These are phyloP conservation scores for Ophiocordyceps robertsii DNA, from an alignment of 2,329 filamentous ascomycete genomes.

Conservation along the genomic window DNA sequence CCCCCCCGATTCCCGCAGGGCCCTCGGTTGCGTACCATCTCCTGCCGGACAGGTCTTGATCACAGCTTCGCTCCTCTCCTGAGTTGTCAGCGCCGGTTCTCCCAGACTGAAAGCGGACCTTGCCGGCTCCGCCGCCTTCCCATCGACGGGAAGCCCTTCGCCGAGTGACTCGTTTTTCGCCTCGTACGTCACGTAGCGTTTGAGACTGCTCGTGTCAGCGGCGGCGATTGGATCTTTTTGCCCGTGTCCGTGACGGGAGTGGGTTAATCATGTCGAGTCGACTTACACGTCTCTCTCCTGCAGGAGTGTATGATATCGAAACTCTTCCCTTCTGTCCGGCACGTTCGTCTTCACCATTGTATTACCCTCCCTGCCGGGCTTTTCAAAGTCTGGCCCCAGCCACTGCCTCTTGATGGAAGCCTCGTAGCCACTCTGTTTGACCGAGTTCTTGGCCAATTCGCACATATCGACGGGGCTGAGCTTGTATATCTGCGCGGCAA, in stretches of 20 bases:
- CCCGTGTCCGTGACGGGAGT: neutral
- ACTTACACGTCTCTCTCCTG: constrained; percentile 77
- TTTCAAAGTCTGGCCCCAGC: constrained; percentile 67
- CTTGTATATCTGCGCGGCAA: constrained; percentile 97
- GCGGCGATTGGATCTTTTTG: neutral
- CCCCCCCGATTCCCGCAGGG: constrained; percentile 21
- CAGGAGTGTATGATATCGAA: constrained; percentile 71
- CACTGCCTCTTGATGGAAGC: constrained; percentile 79
- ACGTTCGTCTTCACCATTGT: constrained; percentile 94
- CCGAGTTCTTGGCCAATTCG: constrained; percentile 90
- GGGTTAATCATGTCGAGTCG: neutral
- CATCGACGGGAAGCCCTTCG: constrained; percentile 4
- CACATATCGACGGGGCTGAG: constrained; percentile 97
- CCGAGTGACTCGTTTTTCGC: constrained; percentile 8
- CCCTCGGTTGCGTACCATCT: neutral
- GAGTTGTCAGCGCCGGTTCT: neutral
- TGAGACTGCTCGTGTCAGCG: constrained; percentile 18
- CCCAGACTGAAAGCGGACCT: neutral
- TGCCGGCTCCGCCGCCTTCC: neutral
- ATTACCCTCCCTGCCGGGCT: constrained; percentile 73
- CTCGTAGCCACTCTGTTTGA: constrained; percentile 90
- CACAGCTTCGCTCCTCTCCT: neutral
- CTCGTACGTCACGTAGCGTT: constrained; percentile 27
- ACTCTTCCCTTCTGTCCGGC: constrained; percentile 81
- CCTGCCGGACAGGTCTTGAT: neutral